These are phyloP conservation scores for Fusarium buharicum DNA, from an alignment of 2,329 filamentous ascomycete genomes.

Conservation along the genomic window DNA sequence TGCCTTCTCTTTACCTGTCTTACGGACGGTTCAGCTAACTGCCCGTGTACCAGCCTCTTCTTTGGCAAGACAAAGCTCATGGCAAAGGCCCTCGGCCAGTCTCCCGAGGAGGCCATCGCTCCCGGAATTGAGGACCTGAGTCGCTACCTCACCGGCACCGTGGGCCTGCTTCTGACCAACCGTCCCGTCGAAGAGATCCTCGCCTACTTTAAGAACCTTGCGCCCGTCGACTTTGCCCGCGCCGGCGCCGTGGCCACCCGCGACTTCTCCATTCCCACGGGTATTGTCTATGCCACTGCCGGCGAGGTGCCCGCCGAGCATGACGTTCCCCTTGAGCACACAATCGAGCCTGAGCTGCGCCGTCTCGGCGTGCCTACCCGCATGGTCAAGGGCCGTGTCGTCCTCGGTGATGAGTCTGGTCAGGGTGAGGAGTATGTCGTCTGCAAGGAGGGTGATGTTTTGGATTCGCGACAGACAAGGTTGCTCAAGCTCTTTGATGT, in stretches of 20 bases:
- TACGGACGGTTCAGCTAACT: constrained; percentile 10
- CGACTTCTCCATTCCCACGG: constrained; percentile 82
- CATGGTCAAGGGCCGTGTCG: constrained; percentile 87
- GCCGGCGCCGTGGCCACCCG: constrained; percentile 81
- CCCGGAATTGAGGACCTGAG: constrained; percentile 78
- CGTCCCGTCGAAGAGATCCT: constrained; percentile 74
- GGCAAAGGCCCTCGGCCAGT: constrained; percentile 89
- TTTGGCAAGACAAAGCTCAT: constrained; percentile 99
- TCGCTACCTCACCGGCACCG: constrained; percentile 78
- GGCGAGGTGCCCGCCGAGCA: constrained; percentile 83
- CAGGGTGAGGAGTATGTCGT: constrained; percentile 73
- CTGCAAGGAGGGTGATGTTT: constrained; percentile 83
- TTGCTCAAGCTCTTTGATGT: constrained; percentile 94
- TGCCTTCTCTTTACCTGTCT: background rate
- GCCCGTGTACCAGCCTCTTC: constrained; percentile 74
- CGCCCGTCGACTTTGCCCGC: constrained; percentile 88
- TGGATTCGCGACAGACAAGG: constrained; percentile 93
- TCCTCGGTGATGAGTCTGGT: constrained; percentile 70
- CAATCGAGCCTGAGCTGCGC: constrained; percentile 88
- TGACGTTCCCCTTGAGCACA: constrained; percentile 88
- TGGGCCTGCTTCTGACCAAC: constrained; percentile 91
- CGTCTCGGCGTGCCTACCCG: constrained; percentile 90
- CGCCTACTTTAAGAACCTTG: constrained; percentile 76
- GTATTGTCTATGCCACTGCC: constrained; percentile 81
- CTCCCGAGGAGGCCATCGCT: constrained; percentile 80